These are phyloP conservation scores for carrot (Daucus carota) DNA, from an alignment of 129 eudicot species.

Conservation along the genomic window DH1_v3.0 NC_030389.2:27108501-27109000, in stretches of 20 bases:
- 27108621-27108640: conserved; percentile 63
- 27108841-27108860: neutral
- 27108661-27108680: neutral
- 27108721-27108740: neutral
- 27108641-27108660: conserved; percentile 10
- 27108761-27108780: neutral
- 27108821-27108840: too few species aligned
- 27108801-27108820: neutral
- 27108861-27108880: neutral
- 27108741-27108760: too few species aligned
- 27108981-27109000: too few species aligned
- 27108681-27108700: neutral
- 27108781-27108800: neutral
- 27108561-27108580: conserved; percentile 74
- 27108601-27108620: conserved; percentile 76
- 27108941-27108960: too few species aligned
- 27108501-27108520: conserved; percentile 43
- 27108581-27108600: conserved; percentile 81
- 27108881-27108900: neutral
- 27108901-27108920: neutral
- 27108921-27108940: too few species aligned
- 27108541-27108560: conserved; percentile 78
- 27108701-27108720: neutral
- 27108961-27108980: too few species aligned
- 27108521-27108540: conserved; percentile 71